These are phyloP conservation scores for Saturnispora gosingensis DNA, from an alignment of 805 yeast species.

Conservation along the genomic window DNA sequence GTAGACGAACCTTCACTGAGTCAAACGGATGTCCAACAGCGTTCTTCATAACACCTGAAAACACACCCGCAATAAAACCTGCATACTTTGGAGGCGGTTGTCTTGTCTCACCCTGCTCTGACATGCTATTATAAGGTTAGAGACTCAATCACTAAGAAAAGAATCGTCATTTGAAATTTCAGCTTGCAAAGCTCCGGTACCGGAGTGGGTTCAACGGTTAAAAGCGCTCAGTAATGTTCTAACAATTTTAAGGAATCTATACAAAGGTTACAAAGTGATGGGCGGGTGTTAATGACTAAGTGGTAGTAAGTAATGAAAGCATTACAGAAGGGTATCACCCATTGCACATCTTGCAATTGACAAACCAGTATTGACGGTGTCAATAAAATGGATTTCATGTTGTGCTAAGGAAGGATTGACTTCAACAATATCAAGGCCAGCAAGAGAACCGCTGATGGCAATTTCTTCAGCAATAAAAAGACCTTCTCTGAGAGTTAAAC, in stretches of 20 bases:
- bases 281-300: neutral
- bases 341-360: conserved; percentile 89
- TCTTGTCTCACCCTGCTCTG: conserved; percentile 5
- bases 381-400: conserved; percentile 63
- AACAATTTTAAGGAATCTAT: neutral
- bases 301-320: neutral
- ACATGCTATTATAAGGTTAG: neutral
- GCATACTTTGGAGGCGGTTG: conserved; percentile 43
- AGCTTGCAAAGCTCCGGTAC: conserved; percentile 2
- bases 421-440: conserved; percentile 87
- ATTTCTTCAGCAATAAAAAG: conserved; percentile 85
- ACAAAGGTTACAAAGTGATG: neutral
- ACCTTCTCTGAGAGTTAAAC: conserved; percentile 89
- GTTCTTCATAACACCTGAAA: conserved; percentile 79
- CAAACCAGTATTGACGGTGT: conserved; percentile 84
- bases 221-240: neutral
- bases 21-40: conserved; percentile 93
- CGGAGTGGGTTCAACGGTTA: neutral
- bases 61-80: conserved; percentile 85
- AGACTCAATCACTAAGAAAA: neutral
- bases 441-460: conserved; percentile 81
- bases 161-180: neutral
- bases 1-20: conserved; percentile 79
- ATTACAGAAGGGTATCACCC: conserved; percentile 74
- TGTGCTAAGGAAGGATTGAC: conserved; percentile 83